A percentile compares a stretch with the other conserved stretches of the same genome.
Conservation (phyloP, 345 rosid species). For the Garcia nutans region DNA sequence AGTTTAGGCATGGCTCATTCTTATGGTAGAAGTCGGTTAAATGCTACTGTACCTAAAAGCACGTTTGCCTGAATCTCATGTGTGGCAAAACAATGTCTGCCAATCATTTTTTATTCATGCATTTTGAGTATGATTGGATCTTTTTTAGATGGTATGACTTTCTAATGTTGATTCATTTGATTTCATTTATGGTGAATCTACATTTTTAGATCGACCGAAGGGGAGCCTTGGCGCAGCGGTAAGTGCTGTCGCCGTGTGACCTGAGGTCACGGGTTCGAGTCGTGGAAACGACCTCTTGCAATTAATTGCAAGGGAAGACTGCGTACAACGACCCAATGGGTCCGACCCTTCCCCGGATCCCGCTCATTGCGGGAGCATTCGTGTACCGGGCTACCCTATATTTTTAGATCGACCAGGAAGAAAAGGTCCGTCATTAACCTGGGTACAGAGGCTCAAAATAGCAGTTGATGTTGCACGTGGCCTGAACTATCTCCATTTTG, state of each 20-base stretch:
- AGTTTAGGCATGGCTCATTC: not conserved
- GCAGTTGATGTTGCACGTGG: constrained; percentile 99
- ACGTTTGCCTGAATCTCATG: not conserved
- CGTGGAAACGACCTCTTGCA: too few relatives aligned
- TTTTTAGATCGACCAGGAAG: constrained; percentile 89
- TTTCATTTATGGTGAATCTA: constrained; percentile 16
- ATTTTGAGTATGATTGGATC: not conserved
- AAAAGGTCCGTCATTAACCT: constrained; percentile 74
- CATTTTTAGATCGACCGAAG: constrained; percentile 81
- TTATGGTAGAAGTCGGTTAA: not conserved
- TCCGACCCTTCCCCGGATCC: too few relatives aligned
- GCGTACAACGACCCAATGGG: too few relatives aligned
- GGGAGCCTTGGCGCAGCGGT: too few relatives aligned
- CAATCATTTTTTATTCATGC: not conserved
- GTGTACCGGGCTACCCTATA: too few relatives aligned
- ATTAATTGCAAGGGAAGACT: too few relatives aligned
- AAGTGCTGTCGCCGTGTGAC: too few relatives aligned
- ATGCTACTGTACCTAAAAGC: not conserved
- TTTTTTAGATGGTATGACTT: not conserved
- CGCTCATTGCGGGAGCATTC: too few relatives aligned
- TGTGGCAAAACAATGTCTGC: not conserved
- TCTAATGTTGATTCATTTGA: not conserved
- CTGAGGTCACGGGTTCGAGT: too few relatives aligned
- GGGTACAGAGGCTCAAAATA: constrained; percentile 83
- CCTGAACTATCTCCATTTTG: constrained; percentile 95